Evolutionary conservation across 768 basidiomycete genomes (phyloP).

Genomic region (Peribolospora kevripleyi): DNA sequence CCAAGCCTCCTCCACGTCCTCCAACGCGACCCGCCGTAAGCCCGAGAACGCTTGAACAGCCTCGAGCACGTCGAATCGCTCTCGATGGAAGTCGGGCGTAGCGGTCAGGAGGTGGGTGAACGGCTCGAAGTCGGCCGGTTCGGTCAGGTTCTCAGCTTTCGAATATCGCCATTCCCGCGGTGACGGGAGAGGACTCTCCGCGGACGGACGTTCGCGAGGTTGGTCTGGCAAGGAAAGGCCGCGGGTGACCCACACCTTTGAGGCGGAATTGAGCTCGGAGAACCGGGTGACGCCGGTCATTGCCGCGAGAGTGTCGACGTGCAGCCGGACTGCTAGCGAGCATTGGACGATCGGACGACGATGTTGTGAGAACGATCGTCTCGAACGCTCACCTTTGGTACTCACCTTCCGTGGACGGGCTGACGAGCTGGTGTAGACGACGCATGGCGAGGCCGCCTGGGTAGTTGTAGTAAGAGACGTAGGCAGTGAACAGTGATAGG

Average conservation of each 20-base stretch:
- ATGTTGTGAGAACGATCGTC: not conserved
- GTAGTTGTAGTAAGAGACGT: constrained; percentile 51
- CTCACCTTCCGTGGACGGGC: not conserved
- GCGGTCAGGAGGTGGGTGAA: constrained; percentile 2
- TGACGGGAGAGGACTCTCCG: not conserved
- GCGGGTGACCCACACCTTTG: constrained; percentile 7
- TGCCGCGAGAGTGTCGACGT: constrained; percentile 61
- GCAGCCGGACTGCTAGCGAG: constrained; percentile 32
- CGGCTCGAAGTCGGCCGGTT: constrained; percentile 3
- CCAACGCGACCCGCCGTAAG: too few relatives aligned
- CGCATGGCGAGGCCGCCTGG: constrained; percentile 59
- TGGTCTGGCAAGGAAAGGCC: constrained; percentile 3
- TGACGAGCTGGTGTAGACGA: constrained; percentile 28
- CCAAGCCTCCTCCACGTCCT: not conserved
- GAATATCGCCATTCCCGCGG: constrained; percentile 39
- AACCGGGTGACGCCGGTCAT: constrained; percentile 82
- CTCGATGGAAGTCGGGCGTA: not conserved
- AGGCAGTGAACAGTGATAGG: constrained; percentile 30
- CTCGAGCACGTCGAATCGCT: constrained; percentile 9
- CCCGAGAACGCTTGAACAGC: constrained; percentile 1
- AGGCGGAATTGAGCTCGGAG: constrained; percentile 28
- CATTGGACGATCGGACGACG: not conserved
- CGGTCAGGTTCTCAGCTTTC: constrained; percentile 38
- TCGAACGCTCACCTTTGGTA: not conserved
- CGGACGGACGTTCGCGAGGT: not conserved